phyloP scores from a whole-genome alignment of 768 basidiomycete genomes.

The Auricularia heimuer region DNA sequence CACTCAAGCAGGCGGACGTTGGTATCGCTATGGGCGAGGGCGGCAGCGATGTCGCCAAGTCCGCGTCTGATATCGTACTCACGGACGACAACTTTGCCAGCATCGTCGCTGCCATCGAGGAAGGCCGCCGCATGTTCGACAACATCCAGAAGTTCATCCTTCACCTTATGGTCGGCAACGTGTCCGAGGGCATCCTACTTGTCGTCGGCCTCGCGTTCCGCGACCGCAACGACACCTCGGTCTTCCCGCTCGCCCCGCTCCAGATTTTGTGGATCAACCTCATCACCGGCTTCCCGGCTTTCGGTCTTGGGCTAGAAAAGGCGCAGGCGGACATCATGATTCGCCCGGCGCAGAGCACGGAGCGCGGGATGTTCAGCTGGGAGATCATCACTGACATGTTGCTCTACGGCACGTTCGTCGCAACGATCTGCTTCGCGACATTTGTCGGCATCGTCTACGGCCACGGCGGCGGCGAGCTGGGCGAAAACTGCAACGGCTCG shows the following conservation, averaged over 20 bases:
- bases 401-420: conserved; percentile 1
- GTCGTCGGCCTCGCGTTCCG: conserved; percentile 51
- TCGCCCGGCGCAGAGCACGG: conserved; percentile 23
- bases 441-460: conserved; percentile 1
- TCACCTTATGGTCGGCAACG: conserved; percentile 43
- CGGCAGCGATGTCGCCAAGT: conserved; percentile 40
- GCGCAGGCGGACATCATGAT: conserved; percentile 43
- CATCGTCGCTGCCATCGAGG: conserved; percentile 53
- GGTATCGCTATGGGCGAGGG: conserved; percentile 48
- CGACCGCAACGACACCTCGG: conserved; percentile 35
- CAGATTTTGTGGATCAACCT: conserved; percentile 46
- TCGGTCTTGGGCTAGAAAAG: conserved; percentile 45
- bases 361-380: conserved; percentile 8
- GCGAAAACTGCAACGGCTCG: neutral
- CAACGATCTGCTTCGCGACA: neutral
- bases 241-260: conserved; percentile 49
- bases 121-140: conserved; percentile 48
- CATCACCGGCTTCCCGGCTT: conserved; percentile 44
- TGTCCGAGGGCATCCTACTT: conserved; percentile 45
- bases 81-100: conserved; percentile 58
- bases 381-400: conserved; percentile 16
- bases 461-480: neutral
- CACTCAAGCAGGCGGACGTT: conserved; percentile 50
- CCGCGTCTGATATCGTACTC: conserved; percentile 40
- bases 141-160: conserved; percentile 50